Evolutionary conservation across 345 rosid species (phyloP).

Genomic region (Aegle marmelos): DNA sequence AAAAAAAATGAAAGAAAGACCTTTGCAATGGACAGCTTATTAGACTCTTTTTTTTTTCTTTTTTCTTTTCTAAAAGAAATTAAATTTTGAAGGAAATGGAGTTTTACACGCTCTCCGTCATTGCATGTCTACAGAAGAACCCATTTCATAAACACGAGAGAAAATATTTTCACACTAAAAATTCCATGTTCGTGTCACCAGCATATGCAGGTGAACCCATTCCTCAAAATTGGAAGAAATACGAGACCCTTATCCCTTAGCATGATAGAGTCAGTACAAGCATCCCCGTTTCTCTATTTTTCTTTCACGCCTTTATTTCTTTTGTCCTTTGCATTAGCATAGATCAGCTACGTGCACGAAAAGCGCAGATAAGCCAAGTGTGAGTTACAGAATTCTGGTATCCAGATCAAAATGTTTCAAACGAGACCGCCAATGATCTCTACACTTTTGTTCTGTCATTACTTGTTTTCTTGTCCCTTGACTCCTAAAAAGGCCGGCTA

Average conservation of each 20-base stretch:
- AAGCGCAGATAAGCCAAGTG: conserved; percentile 11
- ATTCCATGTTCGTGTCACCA: conserved; percentile 29
- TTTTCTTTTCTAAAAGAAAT: conserved; percentile 15
- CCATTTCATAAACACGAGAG: conserved; percentile 16
- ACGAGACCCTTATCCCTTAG: conserved; percentile 37
- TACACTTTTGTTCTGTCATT: conserved; percentile 23
- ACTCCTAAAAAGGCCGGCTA: conserved; percentile 12
- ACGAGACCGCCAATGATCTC: conserved; percentile 15
- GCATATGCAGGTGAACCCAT: conserved; percentile 24
- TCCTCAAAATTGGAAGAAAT: conserved; percentile 20
- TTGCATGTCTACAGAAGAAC: conserved; percentile 12
- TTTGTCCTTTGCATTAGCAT: conserved; percentile 13
- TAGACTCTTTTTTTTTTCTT: conserved; percentile 9
- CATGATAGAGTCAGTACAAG: conserved; percentile 27
- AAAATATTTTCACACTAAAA: conserved; percentile 33
- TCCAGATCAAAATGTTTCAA: background rate
- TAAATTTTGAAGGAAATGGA: background rate
- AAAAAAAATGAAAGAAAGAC: background rate
- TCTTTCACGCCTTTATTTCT: conserved; percentile 7
- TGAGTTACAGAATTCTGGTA: background rate
- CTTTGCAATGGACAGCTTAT: background rate
- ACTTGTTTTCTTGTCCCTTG: conserved; percentile 5
- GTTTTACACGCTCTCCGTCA: background rate
- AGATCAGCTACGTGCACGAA: conserved; percentile 5
- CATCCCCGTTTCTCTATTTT: conserved; percentile 22